Base-by-base conservation (phyloP, 163 green algal genomes). In the Scenedesmus sp. region DNA sequence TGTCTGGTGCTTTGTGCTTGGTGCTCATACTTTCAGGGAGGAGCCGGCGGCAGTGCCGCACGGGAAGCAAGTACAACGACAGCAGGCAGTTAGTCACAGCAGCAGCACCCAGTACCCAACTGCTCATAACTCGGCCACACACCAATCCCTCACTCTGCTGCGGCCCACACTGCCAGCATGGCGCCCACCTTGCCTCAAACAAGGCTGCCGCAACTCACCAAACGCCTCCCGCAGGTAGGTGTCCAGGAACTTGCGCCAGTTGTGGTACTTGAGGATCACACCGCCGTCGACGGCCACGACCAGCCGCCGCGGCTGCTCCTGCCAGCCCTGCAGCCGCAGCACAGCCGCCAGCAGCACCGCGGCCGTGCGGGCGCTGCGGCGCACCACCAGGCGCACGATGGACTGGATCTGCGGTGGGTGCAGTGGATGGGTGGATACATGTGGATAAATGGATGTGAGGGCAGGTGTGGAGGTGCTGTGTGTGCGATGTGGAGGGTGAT, bases 221-320 rank as follows among this genome's bases (percentile, higher is more conserved):
- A n/a, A 83, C 24, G 92, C 78, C 84, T 92, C 82, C 5, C 40
- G 24, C 46, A 96, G 79, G 33, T 85, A 86, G 42, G 82, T 56
- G 59, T 81, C 5, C 90, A 95, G 51, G 93, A 94, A 92, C 3
- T 35, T 43, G 4, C 93, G 90, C 94, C 96, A 98, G 24, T 85
- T 91, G 22, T 15, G 15, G 79, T 97, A 98, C 44, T 97, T 95
- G 44, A 94, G 92, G 87, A 97, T 97, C 72, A 98, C 92, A 20
- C 96, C 96, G 30, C 96, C 96, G 80, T 98, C 96, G 2, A 98
- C 94, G 0, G 96, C 95, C 0, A 98, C 90, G 35, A 94, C 93
- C 33, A 94, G 92, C 20, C 81, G 87, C 13, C 56, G 87, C 9
- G 88, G 61, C 18, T 72, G 24, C 3, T 89, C 85, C 46, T 70